These are phyloP conservation scores for Podosphaera xanthii DNA, from an alignment of 2,329 filamentous ascomycete genomes.

Conservation along the genomic window DNA sequence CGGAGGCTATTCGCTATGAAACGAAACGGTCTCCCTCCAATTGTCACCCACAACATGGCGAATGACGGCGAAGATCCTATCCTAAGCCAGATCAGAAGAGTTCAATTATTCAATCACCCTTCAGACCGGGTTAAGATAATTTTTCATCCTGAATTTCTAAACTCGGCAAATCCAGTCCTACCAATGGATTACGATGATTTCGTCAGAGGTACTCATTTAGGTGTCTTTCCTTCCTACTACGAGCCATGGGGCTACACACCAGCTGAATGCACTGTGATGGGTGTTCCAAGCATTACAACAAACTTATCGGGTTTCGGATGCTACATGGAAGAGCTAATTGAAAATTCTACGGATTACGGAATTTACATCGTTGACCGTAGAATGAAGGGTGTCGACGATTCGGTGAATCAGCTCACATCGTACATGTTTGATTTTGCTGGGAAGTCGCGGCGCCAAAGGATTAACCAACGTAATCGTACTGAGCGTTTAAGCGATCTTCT, in stretches of 20 bases:
- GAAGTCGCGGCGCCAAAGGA: constrained; percentile 88
- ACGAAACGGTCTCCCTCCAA: constrained; percentile 67
- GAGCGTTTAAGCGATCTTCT: constrained; percentile 85
- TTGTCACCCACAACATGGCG: constrained; percentile 97
- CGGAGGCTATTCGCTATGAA: constrained; percentile 94
- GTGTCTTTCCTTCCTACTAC: constrained; percentile 93
- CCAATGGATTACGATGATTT: constrained; percentile 97
- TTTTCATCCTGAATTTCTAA: constrained; percentile 95
- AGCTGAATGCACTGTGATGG: constrained; percentile 96
- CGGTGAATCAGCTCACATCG: constrained; percentile 78
- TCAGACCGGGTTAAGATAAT: constrained; percentile 89
- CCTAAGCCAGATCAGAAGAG: constrained; percentile 82
- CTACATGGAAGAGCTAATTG: constrained; percentile 98
- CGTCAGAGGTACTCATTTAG: constrained; percentile 85
- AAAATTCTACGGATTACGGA: constrained; percentile 92
- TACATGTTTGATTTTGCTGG: constrained; percentile 85
- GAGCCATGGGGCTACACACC: constrained; percentile 99
- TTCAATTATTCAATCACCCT: constrained; percentile 92
- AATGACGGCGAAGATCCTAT: constrained; percentile 88
- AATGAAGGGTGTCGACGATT: constrained; percentile 89
- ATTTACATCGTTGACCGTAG: constrained; percentile 97
- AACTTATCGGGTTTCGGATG: constrained; percentile 96
- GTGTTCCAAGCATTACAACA: constrained; percentile 91
- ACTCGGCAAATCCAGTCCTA: constrained; percentile 82
- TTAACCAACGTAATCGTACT: constrained; percentile 95